phyloP scores from a whole-genome alignment of 306 rosid genomes.

The Casuarina glauca region DNA sequence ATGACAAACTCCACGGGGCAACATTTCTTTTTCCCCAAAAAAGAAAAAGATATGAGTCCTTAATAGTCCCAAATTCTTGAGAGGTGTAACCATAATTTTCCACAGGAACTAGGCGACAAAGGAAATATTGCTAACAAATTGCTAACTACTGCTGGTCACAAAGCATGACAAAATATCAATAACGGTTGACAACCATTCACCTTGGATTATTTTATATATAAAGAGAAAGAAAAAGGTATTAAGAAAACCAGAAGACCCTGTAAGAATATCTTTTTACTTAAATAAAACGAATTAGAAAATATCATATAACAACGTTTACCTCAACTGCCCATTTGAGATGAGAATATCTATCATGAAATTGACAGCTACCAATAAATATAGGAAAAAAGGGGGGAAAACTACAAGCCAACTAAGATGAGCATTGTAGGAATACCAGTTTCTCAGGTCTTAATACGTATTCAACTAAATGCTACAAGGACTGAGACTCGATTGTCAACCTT shows the following conservation, averaged over 20 bases:
- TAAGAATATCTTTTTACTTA: not conserved
- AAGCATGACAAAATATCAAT: slow-evolving; percentile 2
- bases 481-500: not conserved
- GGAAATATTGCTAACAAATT: not conserved
- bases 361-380: not conserved
- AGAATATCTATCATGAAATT: not conserved
- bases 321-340: not conserved
- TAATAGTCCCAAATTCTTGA: not conserved
- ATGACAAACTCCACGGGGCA: not conserved
- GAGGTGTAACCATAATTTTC: not conserved
- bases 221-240: not conserved
- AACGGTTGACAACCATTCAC: not conserved
- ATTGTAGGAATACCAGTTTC: not conserved
- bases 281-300: not conserved
- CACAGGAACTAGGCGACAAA: not conserved
- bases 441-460: slow-evolving; percentile 21
- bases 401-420: slow-evolving; percentile 5
- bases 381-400: not conserved
- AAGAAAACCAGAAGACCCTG: not conserved
- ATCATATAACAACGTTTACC: not conserved
- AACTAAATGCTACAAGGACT: slow-evolving; percentile 5
- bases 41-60: not conserved
- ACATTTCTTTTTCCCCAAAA: no score
- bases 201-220: not conserved
- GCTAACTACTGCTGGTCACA: not conserved